A percentile compares a stretch with the other conserved stretches of the same genome.
These are phyloP conservation scores for Candida insectorum DNA, from an alignment of 805 yeast genomes.

Conservation along the genomic window DNA sequence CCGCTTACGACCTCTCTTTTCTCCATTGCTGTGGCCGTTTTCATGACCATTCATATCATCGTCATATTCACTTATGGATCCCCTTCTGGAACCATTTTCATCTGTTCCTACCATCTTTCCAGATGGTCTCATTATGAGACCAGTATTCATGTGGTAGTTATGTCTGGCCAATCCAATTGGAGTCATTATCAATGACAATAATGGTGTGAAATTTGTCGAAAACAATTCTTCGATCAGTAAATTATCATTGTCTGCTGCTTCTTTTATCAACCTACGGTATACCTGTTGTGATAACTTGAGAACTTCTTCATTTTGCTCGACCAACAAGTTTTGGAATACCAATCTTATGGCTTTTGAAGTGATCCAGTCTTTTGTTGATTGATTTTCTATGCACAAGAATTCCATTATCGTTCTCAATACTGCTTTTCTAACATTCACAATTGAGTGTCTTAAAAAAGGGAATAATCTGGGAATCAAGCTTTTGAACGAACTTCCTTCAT, in stretches of 20 bases:
- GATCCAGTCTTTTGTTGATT: constrained; percentile 64
- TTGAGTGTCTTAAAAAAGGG: constrained; percentile 92
- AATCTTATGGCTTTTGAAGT: constrained; percentile 70
- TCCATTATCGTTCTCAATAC: constrained; percentile 78
- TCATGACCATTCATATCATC: constrained; percentile 9
- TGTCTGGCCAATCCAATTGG: constrained; percentile 94
- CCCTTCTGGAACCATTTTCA: constrained; percentile 5
- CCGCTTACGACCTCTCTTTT: constrained; percentile 47
- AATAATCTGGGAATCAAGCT: constrained; percentile 83
- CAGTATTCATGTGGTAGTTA: constrained; percentile 77
- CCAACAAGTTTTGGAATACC: constrained; percentile 78
- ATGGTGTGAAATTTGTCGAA: constrained; percentile 53
- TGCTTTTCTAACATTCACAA: constrained; percentile 84
- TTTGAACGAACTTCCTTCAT: constrained; percentile 59
- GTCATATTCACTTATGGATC: constrained; percentile 8
- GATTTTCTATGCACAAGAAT: constrained; percentile 59
- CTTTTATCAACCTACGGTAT: constrained; percentile 52
- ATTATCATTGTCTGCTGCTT: constrained; percentile 29
- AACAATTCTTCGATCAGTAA: constrained; percentile 51
- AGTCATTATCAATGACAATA: constrained; percentile 72
- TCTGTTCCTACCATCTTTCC: constrained; percentile 41
- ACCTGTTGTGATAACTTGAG: constrained; percentile 60
- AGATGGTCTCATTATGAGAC: constrained; percentile 76
- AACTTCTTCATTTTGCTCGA: constrained; percentile 83
- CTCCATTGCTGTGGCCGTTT: constrained; percentile 15